Conservation (phyloP, 73 alveolate species). For the Paramecium bursaria region DNA sequence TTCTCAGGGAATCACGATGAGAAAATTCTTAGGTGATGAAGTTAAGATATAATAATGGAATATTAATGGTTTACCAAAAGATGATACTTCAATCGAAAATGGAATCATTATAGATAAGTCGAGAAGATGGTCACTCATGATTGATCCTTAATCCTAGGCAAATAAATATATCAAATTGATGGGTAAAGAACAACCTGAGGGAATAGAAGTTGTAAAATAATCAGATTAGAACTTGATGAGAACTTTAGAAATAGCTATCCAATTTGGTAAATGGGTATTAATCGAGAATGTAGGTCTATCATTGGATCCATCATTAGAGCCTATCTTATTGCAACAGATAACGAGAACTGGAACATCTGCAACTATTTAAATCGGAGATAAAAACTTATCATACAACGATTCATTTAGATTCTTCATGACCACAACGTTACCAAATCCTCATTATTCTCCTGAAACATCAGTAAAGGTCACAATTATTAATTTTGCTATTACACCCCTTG, state of each 20-base stretch:
- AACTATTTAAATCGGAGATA: constrained; percentile 91
- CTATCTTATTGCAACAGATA: constrained; percentile 86
- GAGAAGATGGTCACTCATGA: constrained; percentile 98
- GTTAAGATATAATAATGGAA: constrained; percentile 95
- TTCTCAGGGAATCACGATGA: constrained; percentile 89
- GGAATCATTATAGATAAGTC: constrained; percentile 94
- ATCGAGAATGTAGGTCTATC: constrained; percentile 91
- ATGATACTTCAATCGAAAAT: constrained; percentile 94
- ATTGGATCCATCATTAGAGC: constrained; percentile 92
- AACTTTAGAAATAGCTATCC: constrained; percentile 77
- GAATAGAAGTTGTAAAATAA: constrained; percentile 69
- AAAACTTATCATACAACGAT: constrained; percentile 84
- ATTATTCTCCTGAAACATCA: constrained; percentile 98
- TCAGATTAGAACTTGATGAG: constrained; percentile 76
- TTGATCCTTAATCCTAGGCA: constrained; percentile 97
- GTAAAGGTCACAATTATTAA: constrained; percentile 98
- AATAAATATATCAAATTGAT: constrained; percentile 97
- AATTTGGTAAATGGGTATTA: constrained; percentile 94
- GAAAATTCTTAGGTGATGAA: constrained; percentile 95
- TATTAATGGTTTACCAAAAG: constrained; percentile 93
- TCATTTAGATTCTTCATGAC: constrained; percentile 97
- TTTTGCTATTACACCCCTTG: constrained; percentile 99
- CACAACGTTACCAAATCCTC: constrained; percentile 98
- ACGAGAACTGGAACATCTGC: constrained; percentile 81
- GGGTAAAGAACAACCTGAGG: constrained; percentile 96